Base-by-base conservation (phyloP, 169 alveolate genomes). In the Eimeria zaria region DNA sequence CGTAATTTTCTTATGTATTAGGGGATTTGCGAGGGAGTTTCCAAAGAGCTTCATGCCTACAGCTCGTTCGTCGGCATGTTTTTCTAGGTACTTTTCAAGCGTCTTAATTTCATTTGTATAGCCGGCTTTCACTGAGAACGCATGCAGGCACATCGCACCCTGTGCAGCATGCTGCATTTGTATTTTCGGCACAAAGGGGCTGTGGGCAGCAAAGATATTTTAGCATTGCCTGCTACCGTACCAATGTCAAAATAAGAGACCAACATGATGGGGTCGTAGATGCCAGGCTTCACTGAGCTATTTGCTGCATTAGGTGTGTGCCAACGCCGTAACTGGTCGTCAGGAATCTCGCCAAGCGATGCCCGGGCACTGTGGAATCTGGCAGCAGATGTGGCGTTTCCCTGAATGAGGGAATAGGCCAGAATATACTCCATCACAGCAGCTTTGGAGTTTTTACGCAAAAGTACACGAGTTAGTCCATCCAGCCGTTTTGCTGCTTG, bases 381-480 rank as follows among this genome's bases (percentile, higher is more conserved):
- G 44, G n/a, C 24, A 9, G 93, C 93, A 24, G 93, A 87, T 71
- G 81, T 83, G 46, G 46, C 81, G 20, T 87, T 87, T 16, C 93
- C 93, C 73, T 87, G 93, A 39, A 87, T 46, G 2, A 87, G 81
- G n/a, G 93, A 58, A n/a, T 24, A 60, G 39, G 62, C 81, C 39
- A 87, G 93, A 20, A 87, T 58, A 22, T 62, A 33, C 67, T 87
- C 93, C 78, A 87, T 33, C 81, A 73, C 27, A 60, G 81, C 81
- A 62, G 93, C 93, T 62, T 58, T 87, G 41, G 93, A 60, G 64
- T 87, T 87, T 41, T 64, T 87, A 11, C 93, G 78, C 64, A 87
- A 14, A 62, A 87, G 64, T 12, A 71, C 20, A 58, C 94, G 94
- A 41, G 53, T 20, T 3, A 36, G 20, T 27, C 94, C 83, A 87